Percentiles rank a stretch among this genome's conserved stretches.
Conservation (phyloP, 1,284 basidiomycete species). For the Boletus smithii region DNA sequence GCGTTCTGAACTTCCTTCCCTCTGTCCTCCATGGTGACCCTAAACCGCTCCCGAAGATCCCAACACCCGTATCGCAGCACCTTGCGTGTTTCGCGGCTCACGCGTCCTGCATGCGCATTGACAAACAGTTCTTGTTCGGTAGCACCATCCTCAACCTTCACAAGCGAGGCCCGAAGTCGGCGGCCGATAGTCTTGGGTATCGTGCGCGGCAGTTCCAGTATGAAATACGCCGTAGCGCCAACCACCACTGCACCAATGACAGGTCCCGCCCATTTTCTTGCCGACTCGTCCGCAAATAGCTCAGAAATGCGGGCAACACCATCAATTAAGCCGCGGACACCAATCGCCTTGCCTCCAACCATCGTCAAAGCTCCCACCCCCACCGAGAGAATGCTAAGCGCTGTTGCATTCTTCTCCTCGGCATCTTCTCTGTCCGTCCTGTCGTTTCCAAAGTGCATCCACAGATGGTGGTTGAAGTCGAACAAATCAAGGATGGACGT, state of each 20-base stretch:
- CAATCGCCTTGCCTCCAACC: conserved; percentile 78
- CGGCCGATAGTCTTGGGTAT: conserved; percentile 92
- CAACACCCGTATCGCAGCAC: conserved; percentile 90
- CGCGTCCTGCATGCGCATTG: conserved; percentile 67
- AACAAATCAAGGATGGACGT: conserved; percentile 82
- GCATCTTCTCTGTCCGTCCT: conserved; percentile 40
- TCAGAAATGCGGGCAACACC: conserved; percentile 73
- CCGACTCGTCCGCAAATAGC: conserved; percentile 77
- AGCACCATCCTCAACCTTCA: conserved; percentile 38
- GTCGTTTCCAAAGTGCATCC: conserved; percentile 57
- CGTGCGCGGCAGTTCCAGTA: conserved; percentile 85
- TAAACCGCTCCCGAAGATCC: conserved; percentile 87
- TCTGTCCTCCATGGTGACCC: conserved; percentile 74
- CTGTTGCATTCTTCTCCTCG: conserved; percentile 56
- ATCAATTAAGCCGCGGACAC: conserved; percentile 76
- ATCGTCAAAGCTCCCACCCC: conserved; percentile 87
- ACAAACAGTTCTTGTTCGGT: conserved; percentile 56
- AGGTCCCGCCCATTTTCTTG: conserved; percentile 87
- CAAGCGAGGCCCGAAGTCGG: conserved; percentile 62
- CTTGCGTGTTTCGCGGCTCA: conserved; percentile 88
- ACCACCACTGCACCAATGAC: conserved; percentile 74
- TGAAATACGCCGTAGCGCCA: conserved; percentile 78
- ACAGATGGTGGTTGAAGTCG: conserved; percentile 82
- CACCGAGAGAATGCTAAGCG: conserved; percentile 72
- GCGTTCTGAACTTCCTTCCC: conserved; percentile 73